Base-by-base conservation (phyloP, 306 rosid genomes). In the Phaseolus lunatus region DNA sequence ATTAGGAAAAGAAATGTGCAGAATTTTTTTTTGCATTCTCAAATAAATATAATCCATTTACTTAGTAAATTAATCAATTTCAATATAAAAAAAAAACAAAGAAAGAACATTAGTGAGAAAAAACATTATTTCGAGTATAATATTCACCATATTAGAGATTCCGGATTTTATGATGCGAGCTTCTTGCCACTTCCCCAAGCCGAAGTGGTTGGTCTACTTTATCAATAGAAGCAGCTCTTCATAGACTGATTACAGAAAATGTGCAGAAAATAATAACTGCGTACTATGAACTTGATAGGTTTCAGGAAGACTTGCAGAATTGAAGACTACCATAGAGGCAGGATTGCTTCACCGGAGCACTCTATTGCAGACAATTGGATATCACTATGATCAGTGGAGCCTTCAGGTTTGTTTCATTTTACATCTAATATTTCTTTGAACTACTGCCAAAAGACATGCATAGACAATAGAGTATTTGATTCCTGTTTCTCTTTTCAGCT, bases 361-460 rank as follows among this genome's bases (percentile, higher is more conserved):
- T 80, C 80, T 91, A 65, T 61, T 94, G 76, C 90, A 85, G 82
- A 85, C 85, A 80, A 86, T 91, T 85, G 93, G 87, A 72, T 68
- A 81, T 87, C 86, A 89, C 59, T 84, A 84, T 78, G 98, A 90
- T 85, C 89, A 82, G 63, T 90, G 97, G 97, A 90, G 83, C 76
- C 78, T 87, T 83, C 84, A 81, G 98, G 98, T 94, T 74, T 82
- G 92, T 85, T 78, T 70, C 63, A 59, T 27, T 77, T 76, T 61
- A 15, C 41, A 54, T 75, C 69, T 80, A 14, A 27, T 39, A 56
- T 61, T 79, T 69, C 29, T 65, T 72, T 68, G 57, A 64, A 18
- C 57, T 63, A 15, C 70, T 68, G 43, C 29, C 62, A 65, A 81
- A 75, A 44, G 57, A 23, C 78, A 61, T n/a, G 27, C 63, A 48